Percentiles rank a stretch among this genome's conserved stretches.
Conservation (phyloP, 73 alveolate species). For the Symbiodinium pilosum region DNA sequence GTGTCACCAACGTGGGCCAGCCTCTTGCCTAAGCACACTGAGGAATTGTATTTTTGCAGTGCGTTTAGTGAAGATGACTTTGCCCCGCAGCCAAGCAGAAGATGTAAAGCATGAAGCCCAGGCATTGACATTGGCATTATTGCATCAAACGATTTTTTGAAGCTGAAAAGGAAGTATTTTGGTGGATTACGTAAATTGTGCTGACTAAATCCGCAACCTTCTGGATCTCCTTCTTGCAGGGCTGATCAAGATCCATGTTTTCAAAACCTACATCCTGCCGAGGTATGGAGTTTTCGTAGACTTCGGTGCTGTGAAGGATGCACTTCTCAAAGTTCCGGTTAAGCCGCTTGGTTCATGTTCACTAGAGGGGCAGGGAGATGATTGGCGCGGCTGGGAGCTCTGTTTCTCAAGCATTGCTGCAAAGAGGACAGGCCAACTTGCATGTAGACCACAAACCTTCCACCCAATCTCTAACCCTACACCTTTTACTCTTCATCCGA, state of each 20-base stretch:
- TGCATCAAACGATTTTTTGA: too few species aligned
- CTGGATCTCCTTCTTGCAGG: neutral
- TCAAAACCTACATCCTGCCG: neutral
- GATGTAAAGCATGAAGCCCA: too few species aligned
- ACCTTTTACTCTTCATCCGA: neutral
- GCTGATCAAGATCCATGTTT: too few species aligned
- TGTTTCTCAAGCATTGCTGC: too few species aligned
- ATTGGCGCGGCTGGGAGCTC: neutral
- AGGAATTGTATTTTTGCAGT: too few species aligned
- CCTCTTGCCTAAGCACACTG: too few species aligned
- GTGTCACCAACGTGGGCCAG: slow-evolving; percentile 91
- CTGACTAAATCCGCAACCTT: neutral
- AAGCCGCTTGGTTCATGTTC: neutral
- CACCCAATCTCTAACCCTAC: neutral
- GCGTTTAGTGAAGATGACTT: too few species aligned
- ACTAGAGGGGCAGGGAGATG: too few species aligned
- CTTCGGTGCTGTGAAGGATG: slow-evolving; percentile 92
- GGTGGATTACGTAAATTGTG: neutral
- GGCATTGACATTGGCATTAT: too few species aligned
- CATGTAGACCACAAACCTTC: too few species aligned
- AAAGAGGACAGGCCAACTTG: too few species aligned
- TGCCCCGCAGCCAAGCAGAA: too few species aligned
- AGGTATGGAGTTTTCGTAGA: slow-evolving; percentile 64
- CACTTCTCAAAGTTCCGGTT: slow-evolving; percentile 66
- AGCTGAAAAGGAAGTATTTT: neutral